Evolutionary conservation across 495 filamentous ascomycete genomes (phyloP).

Genomic region (Beverwykella pulmonaria): DNA sequence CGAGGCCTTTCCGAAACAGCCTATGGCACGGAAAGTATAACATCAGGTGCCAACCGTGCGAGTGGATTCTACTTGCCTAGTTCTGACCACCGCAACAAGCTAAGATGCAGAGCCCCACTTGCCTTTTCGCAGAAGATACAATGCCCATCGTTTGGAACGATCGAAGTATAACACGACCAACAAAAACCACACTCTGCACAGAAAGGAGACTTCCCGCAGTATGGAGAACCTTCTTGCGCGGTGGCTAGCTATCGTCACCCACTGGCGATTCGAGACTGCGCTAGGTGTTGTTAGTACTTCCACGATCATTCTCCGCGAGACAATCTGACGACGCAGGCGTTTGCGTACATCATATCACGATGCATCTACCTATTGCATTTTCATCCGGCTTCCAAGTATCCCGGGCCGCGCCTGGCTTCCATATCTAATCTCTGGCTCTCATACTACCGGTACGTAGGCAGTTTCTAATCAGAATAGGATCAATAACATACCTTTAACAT

Average conservation of each 20-base stretch:
- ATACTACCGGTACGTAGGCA: conserved; percentile 4
- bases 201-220: background rate
- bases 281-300: conserved; percentile 6
- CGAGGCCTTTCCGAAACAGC: no score
- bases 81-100: no score
- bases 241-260: background rate
- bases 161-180: background rate
- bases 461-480: background rate
- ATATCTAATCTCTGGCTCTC: conserved; percentile 8
- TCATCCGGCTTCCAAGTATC: conserved; percentile 4
- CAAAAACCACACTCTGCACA: background rate
- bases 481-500: background rate
- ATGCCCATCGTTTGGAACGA: background rate
- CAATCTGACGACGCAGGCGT: background rate
- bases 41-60: no score
- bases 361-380: background rate
- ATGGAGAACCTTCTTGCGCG: conserved; percentile 3
- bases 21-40: no score
- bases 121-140: background rate
- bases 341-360: conserved; percentile 8
- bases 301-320: background rate
- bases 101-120: background rate
- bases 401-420: background rate
- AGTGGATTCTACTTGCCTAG: no score
- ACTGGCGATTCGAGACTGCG: conserved; percentile 1